phyloP scores from a whole-genome alignment of 257 asterid species.

The Jacaranda mimosifolia region DNA sequence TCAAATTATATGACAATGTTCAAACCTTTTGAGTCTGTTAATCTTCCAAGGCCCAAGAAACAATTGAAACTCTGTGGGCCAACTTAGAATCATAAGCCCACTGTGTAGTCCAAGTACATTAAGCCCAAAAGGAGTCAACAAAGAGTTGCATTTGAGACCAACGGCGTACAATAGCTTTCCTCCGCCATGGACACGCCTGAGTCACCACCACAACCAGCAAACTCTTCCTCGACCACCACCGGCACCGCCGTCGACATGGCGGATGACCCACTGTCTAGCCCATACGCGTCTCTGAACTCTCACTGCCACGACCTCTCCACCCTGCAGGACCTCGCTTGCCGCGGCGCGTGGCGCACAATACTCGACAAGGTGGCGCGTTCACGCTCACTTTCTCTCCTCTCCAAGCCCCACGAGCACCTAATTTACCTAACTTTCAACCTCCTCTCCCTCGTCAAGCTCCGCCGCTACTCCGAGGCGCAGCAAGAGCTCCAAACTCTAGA shows the following conservation, averaged over 20 bases:
- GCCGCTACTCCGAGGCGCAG: conserved; percentile 85
- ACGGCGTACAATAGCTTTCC: conserved; percentile 33
- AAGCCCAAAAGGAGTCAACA: neutral
- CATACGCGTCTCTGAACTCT: conserved; percentile 71
- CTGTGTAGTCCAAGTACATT: neutral
- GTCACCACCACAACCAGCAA: conserved; percentile 38
- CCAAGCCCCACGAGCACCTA: conserved; percentile 90
- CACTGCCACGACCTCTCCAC: conserved; percentile 77
- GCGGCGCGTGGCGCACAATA: conserved; percentile 94
- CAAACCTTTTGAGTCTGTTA: too few species aligned
- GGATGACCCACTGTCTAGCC: conserved; percentile 65
- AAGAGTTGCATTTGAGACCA: neutral
- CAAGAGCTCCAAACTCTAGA: conserved; percentile 72
- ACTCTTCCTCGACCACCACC: conserved; percentile 35
- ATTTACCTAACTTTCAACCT: conserved; percentile 86
- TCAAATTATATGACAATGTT: too few species aligned
- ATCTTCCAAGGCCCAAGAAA: neutral
- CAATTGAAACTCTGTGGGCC: neutral
- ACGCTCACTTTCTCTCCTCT: conserved; percentile 77
- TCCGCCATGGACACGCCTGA: conserved; percentile 47
- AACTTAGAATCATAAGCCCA: neutral
- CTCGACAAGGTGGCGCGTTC: conserved; percentile 91
- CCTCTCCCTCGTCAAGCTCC: conserved; percentile 84
- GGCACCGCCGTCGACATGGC: conserved; percentile 24
- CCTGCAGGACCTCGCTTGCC: conserved; percentile 88